These are phyloP conservation scores for Chloranthus sessilifolius DNA, from an alignment of 164 flowering plant species.

Conservation along the genomic window DNA sequence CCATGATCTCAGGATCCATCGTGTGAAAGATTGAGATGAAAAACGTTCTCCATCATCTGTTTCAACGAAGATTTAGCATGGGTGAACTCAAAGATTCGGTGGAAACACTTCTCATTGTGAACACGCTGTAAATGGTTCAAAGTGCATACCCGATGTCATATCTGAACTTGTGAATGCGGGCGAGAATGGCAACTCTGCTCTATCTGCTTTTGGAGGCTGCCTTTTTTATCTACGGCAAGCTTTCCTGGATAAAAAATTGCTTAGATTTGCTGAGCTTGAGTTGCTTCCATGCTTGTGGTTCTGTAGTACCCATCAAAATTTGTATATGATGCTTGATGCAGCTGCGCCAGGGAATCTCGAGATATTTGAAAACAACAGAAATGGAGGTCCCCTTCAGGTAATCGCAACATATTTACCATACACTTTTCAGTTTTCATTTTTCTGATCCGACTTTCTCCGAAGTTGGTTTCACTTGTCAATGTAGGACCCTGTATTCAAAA, in stretches of 20 bases:
- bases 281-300: conserved; percentile 60
- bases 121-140: conserved; percentile 15
- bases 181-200: conserved; percentile 52
- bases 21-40: too few relatives aligned
- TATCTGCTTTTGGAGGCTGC: conserved; percentile 92
- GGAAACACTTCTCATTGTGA: too few relatives aligned
- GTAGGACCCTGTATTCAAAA: conserved; percentile 81
- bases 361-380: conserved; percentile 82
- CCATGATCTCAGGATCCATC: too few relatives aligned
- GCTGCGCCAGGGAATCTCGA: conserved; percentile 94
- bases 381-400: conserved; percentile 87
- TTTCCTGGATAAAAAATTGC: conserved; percentile 73
- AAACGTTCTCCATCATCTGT: too few relatives aligned
- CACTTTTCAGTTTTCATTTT: conserved; percentile 4
- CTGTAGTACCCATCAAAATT: conserved; percentile 40
- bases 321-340: conserved; percentile 88
- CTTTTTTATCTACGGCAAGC: conserved; percentile 79
- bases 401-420: background rate
- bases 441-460: conserved; percentile 5
- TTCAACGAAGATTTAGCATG: too few relatives aligned
- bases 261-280: conserved; percentile 89
- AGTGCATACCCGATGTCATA: conserved; percentile 55
- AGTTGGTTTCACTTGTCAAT: conserved; percentile 15
- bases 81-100: too few relatives aligned
- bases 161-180: conserved; percentile 44